phyloP scores from a whole-genome alignment of 306 rosid species.

The Ammopiptanthus mongolicus region DNA sequence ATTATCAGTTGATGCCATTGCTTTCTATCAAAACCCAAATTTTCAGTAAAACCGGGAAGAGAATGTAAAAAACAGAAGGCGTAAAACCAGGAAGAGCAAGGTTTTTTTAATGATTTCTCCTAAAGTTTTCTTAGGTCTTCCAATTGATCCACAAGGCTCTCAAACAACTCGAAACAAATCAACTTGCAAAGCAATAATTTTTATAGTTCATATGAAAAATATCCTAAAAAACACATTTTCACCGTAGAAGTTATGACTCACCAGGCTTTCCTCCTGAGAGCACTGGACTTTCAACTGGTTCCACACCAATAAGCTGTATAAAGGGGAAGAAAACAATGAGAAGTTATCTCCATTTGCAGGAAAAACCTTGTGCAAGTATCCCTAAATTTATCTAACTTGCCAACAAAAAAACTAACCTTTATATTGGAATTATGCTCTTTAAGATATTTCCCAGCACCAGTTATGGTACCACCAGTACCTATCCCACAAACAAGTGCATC shows the following conservation, averaged over 20 bases:
- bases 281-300: constrained; percentile 75
- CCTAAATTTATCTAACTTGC: not conserved
- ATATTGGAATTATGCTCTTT: constrained; percentile 67
- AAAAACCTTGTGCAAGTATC: not conserved
- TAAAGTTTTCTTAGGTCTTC: not conserved
- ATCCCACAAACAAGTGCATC: constrained; percentile 72
- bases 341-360: not conserved
- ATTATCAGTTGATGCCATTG: not conserved
- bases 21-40: not conserved
- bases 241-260: constrained; percentile 28
- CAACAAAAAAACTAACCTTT: constrained; percentile 39
- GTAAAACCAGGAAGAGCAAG: not conserved
- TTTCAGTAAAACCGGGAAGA: not conserved
- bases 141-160: not conserved
- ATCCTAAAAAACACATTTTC: not conserved
- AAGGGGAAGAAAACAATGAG: constrained; percentile 3
- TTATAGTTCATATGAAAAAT: not conserved
- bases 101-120: not conserved
- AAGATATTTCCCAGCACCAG: constrained; percentile 76
- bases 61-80: too few species aligned
- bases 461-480: constrained; percentile 82
- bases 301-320: constrained; percentile 67
- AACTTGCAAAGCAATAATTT: constrained; percentile 1
- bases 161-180: not conserved
- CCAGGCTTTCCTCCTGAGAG: constrained; percentile 89